These are phyloP conservation scores for Sporothrix phasma DNA, from an alignment of 2,329 filamentous ascomycete genomes.

Conservation along the genomic window DNA sequence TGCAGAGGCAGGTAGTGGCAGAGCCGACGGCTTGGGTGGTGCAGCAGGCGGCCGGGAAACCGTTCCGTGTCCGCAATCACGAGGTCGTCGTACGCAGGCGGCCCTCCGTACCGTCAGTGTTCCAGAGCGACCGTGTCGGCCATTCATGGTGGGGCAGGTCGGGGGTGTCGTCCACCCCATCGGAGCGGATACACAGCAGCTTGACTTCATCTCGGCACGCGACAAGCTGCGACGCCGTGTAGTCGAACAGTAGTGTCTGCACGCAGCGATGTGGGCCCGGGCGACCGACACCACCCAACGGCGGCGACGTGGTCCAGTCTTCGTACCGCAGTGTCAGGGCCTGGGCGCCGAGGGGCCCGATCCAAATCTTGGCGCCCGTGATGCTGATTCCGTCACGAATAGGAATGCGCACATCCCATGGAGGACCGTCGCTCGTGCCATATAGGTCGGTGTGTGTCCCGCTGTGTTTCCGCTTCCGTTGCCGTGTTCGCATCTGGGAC, in stretches of 20 bases:
- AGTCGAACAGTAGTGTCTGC: slow-evolving; percentile 5
- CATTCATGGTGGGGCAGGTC: not conserved
- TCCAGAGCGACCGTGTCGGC: slow-evolving; percentile 11
- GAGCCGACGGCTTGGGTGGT: slow-evolving; percentile 9
- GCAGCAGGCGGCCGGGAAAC: slow-evolving; percentile 9
- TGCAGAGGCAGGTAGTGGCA: slow-evolving; percentile 13
- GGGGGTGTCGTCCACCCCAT: not conserved
- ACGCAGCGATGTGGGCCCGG: not conserved
- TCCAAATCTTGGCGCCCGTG: slow-evolving; percentile 4
- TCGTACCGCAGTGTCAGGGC: slow-evolving; percentile 9
- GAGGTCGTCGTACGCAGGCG: not conserved
- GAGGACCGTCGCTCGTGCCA: not conserved
- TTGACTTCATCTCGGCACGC: slow-evolving; percentile 6
- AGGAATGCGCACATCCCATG: slow-evolving; percentile 5
- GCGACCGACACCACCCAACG: not conserved
- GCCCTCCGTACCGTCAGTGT: slow-evolving; percentile 1
- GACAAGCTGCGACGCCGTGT: not conserved
- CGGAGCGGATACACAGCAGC: not conserved
- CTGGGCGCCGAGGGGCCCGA: slow-evolving; percentile 5
- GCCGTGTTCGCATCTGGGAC: not conserved
- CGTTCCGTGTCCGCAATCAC: slow-evolving; percentile 7
- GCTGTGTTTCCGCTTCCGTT: not conserved
- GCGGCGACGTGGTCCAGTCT: slow-evolving; percentile 9
- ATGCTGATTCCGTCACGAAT: slow-evolving; percentile 1
- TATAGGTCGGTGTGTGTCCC: not conserved